Percentiles rank a stretch among this genome's conserved stretches.
Evolutionary conservation across 352 stramenopile genomes (phyloP).

Genomic region (Pythium chondricola): DNA sequence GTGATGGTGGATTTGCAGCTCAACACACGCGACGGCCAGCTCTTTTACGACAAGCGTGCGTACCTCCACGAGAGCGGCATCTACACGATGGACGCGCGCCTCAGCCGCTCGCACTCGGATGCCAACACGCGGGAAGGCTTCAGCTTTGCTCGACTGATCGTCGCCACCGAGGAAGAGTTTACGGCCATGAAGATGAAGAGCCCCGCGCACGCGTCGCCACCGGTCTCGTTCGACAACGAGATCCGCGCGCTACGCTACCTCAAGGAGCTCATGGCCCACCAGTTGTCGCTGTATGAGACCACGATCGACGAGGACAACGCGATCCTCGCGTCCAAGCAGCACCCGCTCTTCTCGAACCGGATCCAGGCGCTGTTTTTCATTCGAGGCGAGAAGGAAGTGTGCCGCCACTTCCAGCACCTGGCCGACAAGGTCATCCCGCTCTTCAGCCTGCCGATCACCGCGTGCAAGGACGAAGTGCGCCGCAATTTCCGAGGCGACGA

Average conservation of each 20-base stretch:
- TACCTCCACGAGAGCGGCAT: conserved; percentile 85
- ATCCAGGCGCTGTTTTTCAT: conserved; percentile 88
- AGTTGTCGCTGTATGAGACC: conserved; percentile 76
- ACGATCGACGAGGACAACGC: conserved; percentile 86
- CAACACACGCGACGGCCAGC: conserved; percentile 43
- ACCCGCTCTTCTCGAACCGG: conserved; percentile 80
- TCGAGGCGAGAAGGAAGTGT: conserved; percentile 86
- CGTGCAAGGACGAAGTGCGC: conserved; percentile 66
- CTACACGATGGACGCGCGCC: conserved; percentile 80
- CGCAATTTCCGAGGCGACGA: conserved; percentile 74
- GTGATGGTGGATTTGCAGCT: conserved; percentile 87
- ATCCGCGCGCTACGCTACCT: conserved; percentile 71
- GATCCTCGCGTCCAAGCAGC: conserved; percentile 72
- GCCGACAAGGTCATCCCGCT: conserved; percentile 79
- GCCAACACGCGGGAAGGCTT: conserved; percentile 82
- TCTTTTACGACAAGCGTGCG: conserved; percentile 81
- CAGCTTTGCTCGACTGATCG: conserved; percentile 80
- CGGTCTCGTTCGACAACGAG: conserved; percentile 84
- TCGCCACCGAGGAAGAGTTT: conserved; percentile 81
- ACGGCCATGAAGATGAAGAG: conserved; percentile 76
- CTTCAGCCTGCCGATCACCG: conserved; percentile 62
- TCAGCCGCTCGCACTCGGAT: conserved; percentile 82
- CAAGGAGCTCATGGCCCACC: conserved; percentile 67
- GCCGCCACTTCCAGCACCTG: conserved; percentile 71
- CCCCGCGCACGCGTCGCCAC: conserved; percentile 66